Base-by-base conservation (phyloP, 2,329 filamentous ascomycete genomes). In the Dactylellina haptotyla region DNA sequence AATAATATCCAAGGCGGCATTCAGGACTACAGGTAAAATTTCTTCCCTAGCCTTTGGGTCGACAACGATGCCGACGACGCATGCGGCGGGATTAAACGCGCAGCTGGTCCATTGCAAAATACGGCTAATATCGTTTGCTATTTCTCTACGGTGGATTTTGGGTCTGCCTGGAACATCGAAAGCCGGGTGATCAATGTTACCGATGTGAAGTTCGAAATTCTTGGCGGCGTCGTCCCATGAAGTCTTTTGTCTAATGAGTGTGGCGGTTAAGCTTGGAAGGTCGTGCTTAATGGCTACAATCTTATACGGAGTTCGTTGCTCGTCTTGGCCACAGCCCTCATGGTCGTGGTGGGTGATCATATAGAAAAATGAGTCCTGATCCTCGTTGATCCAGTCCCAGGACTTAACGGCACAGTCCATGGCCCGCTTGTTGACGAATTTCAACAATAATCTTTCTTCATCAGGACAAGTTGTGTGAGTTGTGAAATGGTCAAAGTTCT, bases 321-420 rank as follows among this genome's bases (percentile, higher is more conserved):
- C 53, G 10, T 58, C 43, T 0, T 32, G 28, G 32, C 63, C 53
- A 18, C 63, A 67, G 25, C 43, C 63, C 1, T 48, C 45, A 23
- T 67, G 53, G 16, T 58, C 34, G 46, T 58, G 63, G 32, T 67
- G 63, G 25, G 41, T 67, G 20, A 67, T 58, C 3, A 67, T 41
- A 30, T 56, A 67, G 32, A 58, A 67, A 8, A 50, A 67, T 16
- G 51, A 43, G 0, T 34, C 32, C 3, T 58, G 37, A 14, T 37
- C 43, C 9, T 48, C 6, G 16, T 66, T 66, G 14, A 66, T 37
- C 62, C 62, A 67, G 16, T 67, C 53, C 63, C 63, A 67, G 2
- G 63, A 46, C 20, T 59, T 53, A 12, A 58, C 32, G 5, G 53
- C 63, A n/a, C 41, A 39, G 9, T 59, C 53, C 43, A 59, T 51